Base-by-base conservation (phyloP, 352 stramenopile genomes). In the Globisporangium paddicum region DNA sequence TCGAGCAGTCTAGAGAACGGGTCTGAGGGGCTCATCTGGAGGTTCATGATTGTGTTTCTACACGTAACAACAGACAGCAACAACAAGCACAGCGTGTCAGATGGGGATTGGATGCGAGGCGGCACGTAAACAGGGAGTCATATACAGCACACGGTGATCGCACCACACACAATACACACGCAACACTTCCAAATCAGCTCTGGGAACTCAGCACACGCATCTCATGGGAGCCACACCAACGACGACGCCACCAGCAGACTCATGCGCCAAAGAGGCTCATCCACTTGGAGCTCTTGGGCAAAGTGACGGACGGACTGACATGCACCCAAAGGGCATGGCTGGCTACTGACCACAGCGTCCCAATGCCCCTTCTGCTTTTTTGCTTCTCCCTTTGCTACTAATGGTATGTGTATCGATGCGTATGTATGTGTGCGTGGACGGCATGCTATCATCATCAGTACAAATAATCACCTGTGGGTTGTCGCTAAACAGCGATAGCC, bases 21-120 rank as follows among this genome's bases (percentile, higher is more conserved):
- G 25, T 59, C 50, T 11, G 35, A 18, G 16, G 26, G 59, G 50
- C 30, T 49, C 50, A 65, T 60, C 49, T 65, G n/a, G 40, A 65
- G 49, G 26, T 60, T 53, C 59, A 59, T 65, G 25, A 53, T 58
- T 9, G 30, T 38, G 32, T 25, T 16, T 48, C 30, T 63, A 41
- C 38, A 57, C 50, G 5, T 37, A 25, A 8, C n/a, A 44, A n/a
- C 13, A 32, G 28, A n/a, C 11, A 34, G 41, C 8, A 42, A 4
- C 49, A 19, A 62, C 32, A 38, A n/a, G n/a, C 14, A 21, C 47
- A 54, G n/a, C 28, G 25, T 38, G 35, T 58, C 52, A 58, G 50
- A 37, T 25, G 50, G 14, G 11, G 23, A 19, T 57, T 56, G 11
- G 19, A 28, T 25, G n/a, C n/a, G 18, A 41, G 47, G 11, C 11